A percentile compares a stretch with the other conserved stretches of the same genome.
These are phyloP conservation scores for Pythium brachiatum DNA, from an alignment of 352 stramenopile genomes.

Conservation along the genomic window DNA sequence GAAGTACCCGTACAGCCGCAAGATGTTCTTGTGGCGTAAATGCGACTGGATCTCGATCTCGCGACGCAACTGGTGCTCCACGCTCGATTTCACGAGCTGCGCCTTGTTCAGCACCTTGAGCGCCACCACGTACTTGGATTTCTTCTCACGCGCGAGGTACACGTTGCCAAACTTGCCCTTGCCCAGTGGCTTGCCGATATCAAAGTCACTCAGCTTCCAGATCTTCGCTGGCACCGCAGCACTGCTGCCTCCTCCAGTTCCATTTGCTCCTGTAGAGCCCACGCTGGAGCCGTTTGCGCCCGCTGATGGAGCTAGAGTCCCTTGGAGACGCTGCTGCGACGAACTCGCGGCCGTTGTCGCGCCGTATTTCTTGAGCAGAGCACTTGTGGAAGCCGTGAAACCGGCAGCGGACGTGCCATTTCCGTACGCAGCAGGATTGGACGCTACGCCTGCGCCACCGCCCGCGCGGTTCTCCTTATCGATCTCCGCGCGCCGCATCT, in stretches of 20 bases:
- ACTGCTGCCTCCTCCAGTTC: neutral
- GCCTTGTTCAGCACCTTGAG: conserved; percentile 99
- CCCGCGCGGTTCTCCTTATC: conserved; percentile 59
- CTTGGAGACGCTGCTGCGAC: neutral
- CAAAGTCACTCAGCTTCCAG: conserved; percentile 98
- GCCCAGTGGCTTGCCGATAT: conserved; percentile 98
- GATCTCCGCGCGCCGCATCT: conserved; percentile 59
- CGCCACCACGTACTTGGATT: conserved; percentile 98
- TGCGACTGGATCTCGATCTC: conserved; percentile 99
- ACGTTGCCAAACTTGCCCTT: conserved; percentile 99
- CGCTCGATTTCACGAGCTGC: conserved; percentile 96
- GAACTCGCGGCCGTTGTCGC: conserved; percentile 5
- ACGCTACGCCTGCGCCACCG: conserved; percentile 1
- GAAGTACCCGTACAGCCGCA: conserved; percentile 98
- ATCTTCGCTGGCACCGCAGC: conserved; percentile 32
- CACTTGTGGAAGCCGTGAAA: conserved; percentile 12
- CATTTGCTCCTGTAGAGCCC: neutral
- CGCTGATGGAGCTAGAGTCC: conserved; percentile 2
- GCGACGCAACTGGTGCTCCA: conserved; percentile 97
- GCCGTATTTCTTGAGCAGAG: conserved; percentile 33
- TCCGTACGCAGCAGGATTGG: conserved; percentile 3
- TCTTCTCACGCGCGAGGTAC: conserved; percentile 97
- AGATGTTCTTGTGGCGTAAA: conserved; percentile 96
- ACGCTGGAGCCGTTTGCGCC: conserved; percentile 16
- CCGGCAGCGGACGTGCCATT: neutral